Base-by-base conservation (phyloP, 2,329 filamentous ascomycete genomes). In the Plenodomus lindquistii region DNA sequence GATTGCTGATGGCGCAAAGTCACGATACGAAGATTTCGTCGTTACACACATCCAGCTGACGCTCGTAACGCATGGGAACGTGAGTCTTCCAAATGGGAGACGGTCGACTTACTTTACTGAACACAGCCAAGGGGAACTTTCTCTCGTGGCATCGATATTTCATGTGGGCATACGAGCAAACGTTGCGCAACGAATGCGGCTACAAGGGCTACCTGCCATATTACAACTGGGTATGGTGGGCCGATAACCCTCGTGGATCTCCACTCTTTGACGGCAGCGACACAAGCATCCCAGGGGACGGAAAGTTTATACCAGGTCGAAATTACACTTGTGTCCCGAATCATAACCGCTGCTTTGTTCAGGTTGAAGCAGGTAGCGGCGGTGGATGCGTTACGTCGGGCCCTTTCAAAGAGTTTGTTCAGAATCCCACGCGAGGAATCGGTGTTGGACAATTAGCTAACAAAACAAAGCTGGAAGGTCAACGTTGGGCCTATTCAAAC, bases 181-280 rank as follows among this genome's bases (percentile, higher is more conserved):
- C 71, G 1, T 63, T 77, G 0, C 67, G 61, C 9, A 59, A 71
- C 6, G 73, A 76, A 44, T 77, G 75, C 41, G 72, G 70, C 36
- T 77, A 75, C 48, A 66, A 55, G 3, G 74, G 72, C 40, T 67
- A 66, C 41, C 67, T 73, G 39, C 75, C 74, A 2, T 81, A 81
- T 68, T 79, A 76, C 70, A 79, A 82, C 63, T 83, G 79, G 78
- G 73, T 74, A 9, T 72, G 73, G 41, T 76, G 75, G 64, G 67
- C 75, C 2, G 52, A 70, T 2, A 75, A 82, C 40, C 66, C 65
- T 0, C 36, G 45, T 50, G 72, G 74, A 46, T 81, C 79, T 0
- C 77, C 80, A 13, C 62, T 84, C 40, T 83, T 84, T 51, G 80
- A 82, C 55, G 82, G 82, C 42, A 78, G 76, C 50, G 76, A 74